Evolutionary conservation across 2,329 filamentous ascomycete species (phyloP).

Genomic region (Fusarium ambrosium): DNA sequence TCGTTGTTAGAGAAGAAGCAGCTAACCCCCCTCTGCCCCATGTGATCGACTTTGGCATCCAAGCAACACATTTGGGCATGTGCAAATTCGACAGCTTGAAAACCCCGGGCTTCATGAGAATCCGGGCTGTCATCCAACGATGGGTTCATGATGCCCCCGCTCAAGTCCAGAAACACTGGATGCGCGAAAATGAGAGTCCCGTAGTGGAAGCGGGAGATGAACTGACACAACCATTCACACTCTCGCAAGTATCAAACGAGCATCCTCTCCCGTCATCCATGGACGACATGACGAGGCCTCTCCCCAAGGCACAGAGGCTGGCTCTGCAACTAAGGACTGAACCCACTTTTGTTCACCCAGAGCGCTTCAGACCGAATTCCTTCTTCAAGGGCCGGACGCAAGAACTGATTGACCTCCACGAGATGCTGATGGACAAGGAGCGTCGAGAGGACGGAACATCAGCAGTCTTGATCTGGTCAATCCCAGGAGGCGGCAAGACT

Average conservation of each 20-base stretch:
- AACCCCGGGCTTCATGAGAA: constrained; percentile 73
- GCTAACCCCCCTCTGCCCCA: constrained; percentile 74
- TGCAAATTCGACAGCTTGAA: constrained; percentile 77
- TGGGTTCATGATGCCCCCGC: constrained; percentile 68
- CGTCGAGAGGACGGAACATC: constrained; percentile 40
- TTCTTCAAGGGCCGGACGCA: constrained; percentile 35
- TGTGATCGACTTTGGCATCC: constrained; percentile 80
- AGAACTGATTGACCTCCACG: constrained; percentile 39
- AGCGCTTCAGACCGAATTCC: constrained; percentile 43
- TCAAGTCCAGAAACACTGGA: constrained; percentile 70
- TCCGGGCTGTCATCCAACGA: constrained; percentile 63
- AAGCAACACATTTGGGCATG: constrained; percentile 79
- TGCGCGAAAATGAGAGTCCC: constrained; percentile 66
- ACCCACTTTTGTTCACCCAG: constrained; percentile 42
- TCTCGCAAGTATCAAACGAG: constrained; percentile 3
- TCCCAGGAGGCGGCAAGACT: constrained; percentile 44
- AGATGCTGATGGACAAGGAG: constrained; percentile 37
- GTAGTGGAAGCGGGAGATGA: constrained; percentile 57
- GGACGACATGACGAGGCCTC: constrained; percentile 10
- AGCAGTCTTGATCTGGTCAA: constrained; percentile 40
- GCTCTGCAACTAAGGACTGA: constrained; percentile 8
- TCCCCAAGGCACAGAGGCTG: constrained; percentile 3
- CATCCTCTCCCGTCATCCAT: not conserved
- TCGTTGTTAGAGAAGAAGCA: constrained; percentile 78
- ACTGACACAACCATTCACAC: constrained; percentile 51